Evolutionary conservation across 2,329 filamentous ascomycete species (phyloP).

Genomic region (Stylonectria norvegica): DNA sequence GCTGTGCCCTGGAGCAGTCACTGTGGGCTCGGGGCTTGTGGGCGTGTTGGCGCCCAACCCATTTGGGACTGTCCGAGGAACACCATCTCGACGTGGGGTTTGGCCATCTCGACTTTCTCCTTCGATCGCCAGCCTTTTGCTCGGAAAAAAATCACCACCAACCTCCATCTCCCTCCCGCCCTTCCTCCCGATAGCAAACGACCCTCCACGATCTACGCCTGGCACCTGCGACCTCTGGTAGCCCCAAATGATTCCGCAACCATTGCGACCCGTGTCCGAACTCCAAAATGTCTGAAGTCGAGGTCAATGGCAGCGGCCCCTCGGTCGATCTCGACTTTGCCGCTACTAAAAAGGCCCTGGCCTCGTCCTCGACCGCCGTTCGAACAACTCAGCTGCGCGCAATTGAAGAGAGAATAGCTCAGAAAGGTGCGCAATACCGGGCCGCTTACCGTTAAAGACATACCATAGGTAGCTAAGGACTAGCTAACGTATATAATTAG

Average conservation of each 20-base stretch:
- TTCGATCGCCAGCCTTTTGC: conserved; percentile 16
- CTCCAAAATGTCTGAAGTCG: conserved; percentile 36
- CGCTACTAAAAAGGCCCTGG: conserved; percentile 48
- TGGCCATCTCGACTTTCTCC: conserved; percentile 21
- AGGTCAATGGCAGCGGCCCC: conserved; percentile 42
- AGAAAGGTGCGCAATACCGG: conserved; percentile 45
- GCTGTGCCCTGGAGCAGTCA: too few species aligned
- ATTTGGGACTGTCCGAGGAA: too few species aligned
- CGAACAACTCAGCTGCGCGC: conserved; percentile 53
- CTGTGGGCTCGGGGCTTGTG: too few species aligned
- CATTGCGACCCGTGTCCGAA: conserved; percentile 18
- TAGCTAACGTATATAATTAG: conserved; percentile 32
- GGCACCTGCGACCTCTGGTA: conserved; percentile 23
- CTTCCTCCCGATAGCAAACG: conserved; percentile 7
- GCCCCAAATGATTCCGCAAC: conserved; percentile 35
- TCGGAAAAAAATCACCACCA: conserved; percentile 8
- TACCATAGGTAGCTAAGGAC: conserved; percentile 2
- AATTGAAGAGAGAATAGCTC: conserved; percentile 55
- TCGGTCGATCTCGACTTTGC: conserved; percentile 47
- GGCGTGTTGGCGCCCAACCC: too few species aligned
- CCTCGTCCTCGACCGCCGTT: conserved; percentile 58
- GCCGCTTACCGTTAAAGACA: conserved; percentile 1
- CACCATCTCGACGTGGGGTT: conserved; percentile 12
- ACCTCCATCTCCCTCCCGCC: conserved; percentile 2
- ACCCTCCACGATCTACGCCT: conserved; percentile 12